Conservation (phyloP, 2,329 filamentous ascomycete genomes). For the Alternaria brassicae region DNA sequence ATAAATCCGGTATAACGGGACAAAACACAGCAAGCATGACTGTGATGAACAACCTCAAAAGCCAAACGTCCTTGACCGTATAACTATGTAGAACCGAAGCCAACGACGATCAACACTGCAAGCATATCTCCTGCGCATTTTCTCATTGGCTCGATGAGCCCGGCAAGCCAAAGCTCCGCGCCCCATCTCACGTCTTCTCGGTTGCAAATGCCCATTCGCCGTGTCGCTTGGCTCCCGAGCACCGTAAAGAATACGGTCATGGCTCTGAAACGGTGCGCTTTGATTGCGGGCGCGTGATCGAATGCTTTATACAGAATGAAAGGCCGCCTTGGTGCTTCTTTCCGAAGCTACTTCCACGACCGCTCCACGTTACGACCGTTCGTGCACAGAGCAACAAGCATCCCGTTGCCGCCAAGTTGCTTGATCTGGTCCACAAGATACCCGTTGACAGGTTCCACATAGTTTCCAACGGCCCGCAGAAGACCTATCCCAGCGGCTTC, state of each 20-base stretch:
- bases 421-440: neutral
- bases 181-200: neutral
- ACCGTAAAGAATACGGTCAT: neutral
- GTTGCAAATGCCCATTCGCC: neutral
- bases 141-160: constrained; percentile 1
- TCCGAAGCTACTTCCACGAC: neutral
- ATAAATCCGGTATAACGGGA: fast-evolving
- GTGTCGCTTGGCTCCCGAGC: neutral
- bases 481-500: constrained; percentile 12
- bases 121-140: neutral
- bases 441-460: constrained; percentile 3
- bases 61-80: neutral
- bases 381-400: neutral
- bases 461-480: constrained; percentile 12
- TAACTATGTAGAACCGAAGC: constrained; percentile 1
- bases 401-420: neutral
- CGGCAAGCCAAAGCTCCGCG: constrained; percentile 3
- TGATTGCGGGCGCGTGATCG: constrained; percentile 1
- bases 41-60: neutral
- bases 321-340: neutral
- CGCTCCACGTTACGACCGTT: neutral
- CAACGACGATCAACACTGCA: neutral
- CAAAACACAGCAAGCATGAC: neutral
- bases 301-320: neutral
- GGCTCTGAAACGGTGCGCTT: neutral